Base-by-base conservation (phyloP, 2,329 filamentous ascomycete species). In the Dactylellina drechsleri region DNA sequence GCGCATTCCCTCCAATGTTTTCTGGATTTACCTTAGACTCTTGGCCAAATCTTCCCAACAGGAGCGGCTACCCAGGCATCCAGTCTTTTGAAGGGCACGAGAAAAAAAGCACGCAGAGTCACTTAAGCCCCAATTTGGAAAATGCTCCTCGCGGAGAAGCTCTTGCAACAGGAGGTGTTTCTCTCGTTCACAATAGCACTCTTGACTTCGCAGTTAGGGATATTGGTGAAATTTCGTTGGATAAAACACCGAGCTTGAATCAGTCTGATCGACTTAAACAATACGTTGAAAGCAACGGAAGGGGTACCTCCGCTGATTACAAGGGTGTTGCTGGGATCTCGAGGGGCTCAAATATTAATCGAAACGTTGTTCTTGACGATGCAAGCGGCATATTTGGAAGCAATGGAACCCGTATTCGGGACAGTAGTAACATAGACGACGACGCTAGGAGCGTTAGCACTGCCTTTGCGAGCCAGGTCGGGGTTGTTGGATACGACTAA, bases 381-480 rank as follows among this genome's bases (percentile, higher is more conserved):
- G 40, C 85, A 28, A 85, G 87, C 77, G 92, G 89, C 81, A 88
- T 90, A 61, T 92, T 88, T 80, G 89, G 87, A 62, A 85, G 83
- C 71, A 90, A 90, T 79, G 85, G 84, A 45, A 83, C 81, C 76
- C 82, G 83, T 49, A 78, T 81, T 50, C 58, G 77, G 10, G 77
- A 79, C 53, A 10, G 61, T 8, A 71, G 26, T 16, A 74, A 86
- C 85, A 61, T 88, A 90, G 95, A 99, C 78, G 95, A 99, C 78
- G 95, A 98, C 81, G 92, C 95, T 80, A 92, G 95, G 83, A 98
- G 94, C 83, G 89, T 98, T 80, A 97, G 92, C 80, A 98, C 95
- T 61, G 93, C 93, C 57, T 99, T 98, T 84, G 93, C 94, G 76
- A 97, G 93, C 84, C 95, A 98, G 83, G 89, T 97, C 78, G 93